phyloP scores from a whole-genome alignment of 2,329 filamentous ascomycete genomes.

The Lasiodiplodia citricola region DNA sequence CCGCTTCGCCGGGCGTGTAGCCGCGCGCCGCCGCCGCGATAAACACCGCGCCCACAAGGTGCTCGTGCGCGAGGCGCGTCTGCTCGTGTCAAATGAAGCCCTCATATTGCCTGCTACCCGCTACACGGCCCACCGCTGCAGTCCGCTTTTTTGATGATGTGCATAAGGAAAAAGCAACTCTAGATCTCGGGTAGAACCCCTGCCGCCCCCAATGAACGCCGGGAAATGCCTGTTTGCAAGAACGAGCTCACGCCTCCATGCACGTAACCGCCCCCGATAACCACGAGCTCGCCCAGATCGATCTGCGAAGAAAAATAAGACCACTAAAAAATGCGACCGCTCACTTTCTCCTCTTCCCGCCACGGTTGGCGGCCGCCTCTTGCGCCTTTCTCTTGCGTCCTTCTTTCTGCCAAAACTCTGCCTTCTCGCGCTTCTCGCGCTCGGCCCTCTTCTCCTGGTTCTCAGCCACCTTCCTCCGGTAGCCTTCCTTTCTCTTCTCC shows the following conservation, averaged over 20 bases:
- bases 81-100: slow-evolving; percentile 6
- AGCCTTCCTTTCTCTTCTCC: slow-evolving; percentile 81
- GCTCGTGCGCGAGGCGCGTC: slow-evolving; percentile 10
- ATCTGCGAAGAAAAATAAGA: slow-evolving; percentile 18
- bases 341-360: slow-evolving; percentile 25
- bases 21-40: slow-evolving; percentile 13
- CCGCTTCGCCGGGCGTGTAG: neutral
- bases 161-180: slow-evolving; percentile 19
- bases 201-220: slow-evolving; percentile 23
- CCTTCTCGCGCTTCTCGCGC: slow-evolving; percentile 86
- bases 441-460: slow-evolving; percentile 83
- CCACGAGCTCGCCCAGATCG: slow-evolving; percentile 20
- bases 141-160: slow-evolving; percentile 6
- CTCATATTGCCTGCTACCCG: slow-evolving; percentile 12
- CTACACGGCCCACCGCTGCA: neutral
- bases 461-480: slow-evolving; percentile 82
- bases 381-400: slow-evolving; percentile 74
- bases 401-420: slow-evolving; percentile 92
- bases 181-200: slow-evolving; percentile 16
- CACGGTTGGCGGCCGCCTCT: slow-evolving; percentile 45
- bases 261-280: slow-evolving; percentile 23
- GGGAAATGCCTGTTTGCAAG: slow-evolving; percentile 25
- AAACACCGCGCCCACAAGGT: slow-evolving; percentile 2
- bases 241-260: slow-evolving; percentile 23
- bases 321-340: neutral